Conservation (phyloP, 2,329 filamentous ascomycete genomes). For the Colletotrichum eremochloae region DNA sequence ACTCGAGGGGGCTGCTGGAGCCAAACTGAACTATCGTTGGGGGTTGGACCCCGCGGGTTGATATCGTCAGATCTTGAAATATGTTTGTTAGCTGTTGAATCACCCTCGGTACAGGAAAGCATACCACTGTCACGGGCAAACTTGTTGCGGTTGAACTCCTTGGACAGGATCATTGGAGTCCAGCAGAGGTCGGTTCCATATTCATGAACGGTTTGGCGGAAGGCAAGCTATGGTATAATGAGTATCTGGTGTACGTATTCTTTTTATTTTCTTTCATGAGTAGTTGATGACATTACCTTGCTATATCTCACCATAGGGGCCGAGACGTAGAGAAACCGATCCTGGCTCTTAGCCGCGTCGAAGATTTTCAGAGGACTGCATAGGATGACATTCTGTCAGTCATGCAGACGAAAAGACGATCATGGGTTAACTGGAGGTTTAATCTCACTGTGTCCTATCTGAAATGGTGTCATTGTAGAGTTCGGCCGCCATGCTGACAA, state of each 20-base stretch:
- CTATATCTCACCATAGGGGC: slow-evolving; percentile 79
- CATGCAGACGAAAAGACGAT: neutral
- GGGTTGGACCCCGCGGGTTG: slow-evolving; percentile 64
- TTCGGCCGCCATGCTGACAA: slow-evolving; percentile 29
- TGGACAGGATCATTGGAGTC: slow-evolving; percentile 80
- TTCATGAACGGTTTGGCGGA: slow-evolving; percentile 74
- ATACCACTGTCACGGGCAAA: slow-evolving; percentile 72
- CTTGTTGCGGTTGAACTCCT: slow-evolving; percentile 74
- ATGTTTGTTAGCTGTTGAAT: neutral
- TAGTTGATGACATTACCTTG: slow-evolving; percentile 56
- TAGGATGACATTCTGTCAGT: slow-evolving; percentile 19
- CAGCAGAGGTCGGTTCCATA: slow-evolving; percentile 77
- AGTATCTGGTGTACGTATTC: neutral
- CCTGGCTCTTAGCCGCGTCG: slow-evolving; percentile 64
- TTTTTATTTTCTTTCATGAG: neutral
- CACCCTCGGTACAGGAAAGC: slow-evolving; percentile 46
- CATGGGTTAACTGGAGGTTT: neutral
- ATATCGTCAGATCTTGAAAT: slow-evolving; percentile 69
- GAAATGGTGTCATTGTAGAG: slow-evolving; percentile 36
- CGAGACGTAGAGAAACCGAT: slow-evolving; percentile 68
- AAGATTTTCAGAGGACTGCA: slow-evolving; percentile 71
- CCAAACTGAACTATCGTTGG: slow-evolving; percentile 78
- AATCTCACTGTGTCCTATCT: slow-evolving; percentile 35
- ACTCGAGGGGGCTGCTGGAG: slow-evolving; percentile 70
- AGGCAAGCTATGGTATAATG: slow-evolving; percentile 67